phyloP scores from a whole-genome alignment of 495 filamentous ascomycete genomes.

The Clohesyomyces aquaticus region DNA sequence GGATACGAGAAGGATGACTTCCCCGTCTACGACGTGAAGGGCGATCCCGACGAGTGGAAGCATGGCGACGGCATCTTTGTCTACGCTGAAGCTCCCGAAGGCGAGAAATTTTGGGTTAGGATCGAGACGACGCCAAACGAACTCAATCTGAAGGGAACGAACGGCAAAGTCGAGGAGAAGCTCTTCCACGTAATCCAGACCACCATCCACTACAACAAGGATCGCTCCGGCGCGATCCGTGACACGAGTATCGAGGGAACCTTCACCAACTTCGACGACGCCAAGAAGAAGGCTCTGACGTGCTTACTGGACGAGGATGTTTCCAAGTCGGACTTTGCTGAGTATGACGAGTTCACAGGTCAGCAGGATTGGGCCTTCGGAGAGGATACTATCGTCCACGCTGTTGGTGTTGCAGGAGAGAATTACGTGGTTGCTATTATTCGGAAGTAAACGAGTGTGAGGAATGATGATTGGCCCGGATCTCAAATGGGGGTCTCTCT shows the following conservation, averaged over 20 bases:
- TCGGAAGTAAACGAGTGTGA: constrained; percentile 2
- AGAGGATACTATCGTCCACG: constrained; percentile 25
- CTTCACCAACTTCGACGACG: constrained; percentile 5
- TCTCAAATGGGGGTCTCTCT: no score
- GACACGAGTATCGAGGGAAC: constrained; percentile 19
- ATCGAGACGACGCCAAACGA: constrained; percentile 30
- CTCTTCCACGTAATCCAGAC: constrained; percentile 35
- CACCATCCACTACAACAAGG: constrained; percentile 24
- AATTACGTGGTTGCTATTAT: constrained; percentile 6
- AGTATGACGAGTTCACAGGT: constrained; percentile 26
- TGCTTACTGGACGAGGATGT: constrained; percentile 26
- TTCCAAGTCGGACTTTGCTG: constrained; percentile 18
- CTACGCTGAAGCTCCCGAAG: constrained; percentile 12
- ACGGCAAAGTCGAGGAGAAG: constrained; percentile 21
- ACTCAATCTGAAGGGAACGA: constrained; percentile 1
- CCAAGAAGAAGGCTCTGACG: constrained; percentile 4
- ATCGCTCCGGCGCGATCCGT: constrained; percentile 22
- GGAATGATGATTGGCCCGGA: no score
- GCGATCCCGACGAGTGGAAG: constrained; percentile 18
- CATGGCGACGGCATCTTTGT: constrained; percentile 21
- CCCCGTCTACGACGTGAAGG: constrained; percentile 16
- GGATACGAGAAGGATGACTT: constrained; percentile 23
- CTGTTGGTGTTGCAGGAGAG: constrained; percentile 4
- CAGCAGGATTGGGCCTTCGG: constrained; percentile 11
- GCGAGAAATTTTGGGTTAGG: constrained; percentile 24